Conservation (phyloP, 768 basidiomycete species). For the Pholiota conissans region DNA sequence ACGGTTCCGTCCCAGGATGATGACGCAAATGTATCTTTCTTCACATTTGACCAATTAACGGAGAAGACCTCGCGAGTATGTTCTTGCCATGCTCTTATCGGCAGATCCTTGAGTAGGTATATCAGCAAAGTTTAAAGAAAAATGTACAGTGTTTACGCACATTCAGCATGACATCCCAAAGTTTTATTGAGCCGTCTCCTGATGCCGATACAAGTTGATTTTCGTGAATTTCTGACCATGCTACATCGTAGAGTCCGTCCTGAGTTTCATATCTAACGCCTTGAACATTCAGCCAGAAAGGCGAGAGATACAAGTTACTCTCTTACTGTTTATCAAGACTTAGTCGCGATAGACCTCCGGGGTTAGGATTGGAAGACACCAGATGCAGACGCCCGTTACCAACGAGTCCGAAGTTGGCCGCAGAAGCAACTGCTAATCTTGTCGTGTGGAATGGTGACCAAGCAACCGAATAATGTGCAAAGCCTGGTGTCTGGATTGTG, state of each 20-base stretch:
- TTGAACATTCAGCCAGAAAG: slow-evolving; percentile 23
- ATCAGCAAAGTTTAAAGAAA: background rate
- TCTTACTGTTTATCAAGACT: slow-evolving; percentile 72
- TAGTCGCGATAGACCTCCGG: slow-evolving; percentile 41
- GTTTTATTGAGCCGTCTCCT: slow-evolving; percentile 85
- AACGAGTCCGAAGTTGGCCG: slow-evolving; percentile 93
- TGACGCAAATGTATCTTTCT: slow-evolving; percentile 85
- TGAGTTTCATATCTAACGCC: slow-evolving; percentile 33
- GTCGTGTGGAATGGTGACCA: slow-evolving; percentile 87
- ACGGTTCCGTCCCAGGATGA: slow-evolving; percentile 91
- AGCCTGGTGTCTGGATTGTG: slow-evolving; percentile 71
- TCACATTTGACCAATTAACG: slow-evolving; percentile 94
- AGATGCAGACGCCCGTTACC: slow-evolving; percentile 91
- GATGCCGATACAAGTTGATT: slow-evolving; percentile 89
- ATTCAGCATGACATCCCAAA: slow-evolving; percentile 89
- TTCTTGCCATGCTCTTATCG: slow-evolving; percentile 92
- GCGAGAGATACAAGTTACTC: slow-evolving; percentile 82
- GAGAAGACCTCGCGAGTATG: slow-evolving; percentile 92
- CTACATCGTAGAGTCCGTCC: slow-evolving; percentile 44
- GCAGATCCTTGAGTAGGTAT: slow-evolving; percentile 62
- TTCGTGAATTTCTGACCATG: slow-evolving; percentile 95
- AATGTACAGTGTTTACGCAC: slow-evolving; percentile 43
- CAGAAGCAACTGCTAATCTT: slow-evolving; percentile 75
- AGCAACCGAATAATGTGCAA: slow-evolving; percentile 77
- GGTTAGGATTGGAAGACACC: slow-evolving; percentile 50